Conservation (phyloP, 768 basidiomycete species). For the Agaricus blazei region DNA sequence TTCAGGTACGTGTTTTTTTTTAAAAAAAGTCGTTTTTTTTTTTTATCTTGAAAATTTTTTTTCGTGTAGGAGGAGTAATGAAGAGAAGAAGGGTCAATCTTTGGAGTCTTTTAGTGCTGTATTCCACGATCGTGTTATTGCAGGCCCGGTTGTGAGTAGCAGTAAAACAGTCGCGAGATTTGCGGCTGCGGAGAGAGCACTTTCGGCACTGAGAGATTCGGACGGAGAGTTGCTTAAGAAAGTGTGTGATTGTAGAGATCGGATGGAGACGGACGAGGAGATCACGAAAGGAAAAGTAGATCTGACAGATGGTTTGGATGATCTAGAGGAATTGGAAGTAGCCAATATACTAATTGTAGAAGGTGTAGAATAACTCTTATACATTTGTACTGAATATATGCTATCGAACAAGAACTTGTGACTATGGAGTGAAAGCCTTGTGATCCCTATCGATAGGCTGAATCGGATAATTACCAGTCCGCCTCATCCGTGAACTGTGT, state of each 20-base stretch:
- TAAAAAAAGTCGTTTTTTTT: no score
- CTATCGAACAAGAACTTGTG: no score
- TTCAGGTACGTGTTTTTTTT: slow-evolving; percentile 5
- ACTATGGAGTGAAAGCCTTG: no score
- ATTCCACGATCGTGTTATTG: slow-evolving; percentile 52
- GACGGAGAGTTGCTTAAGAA: slow-evolving; percentile 35
- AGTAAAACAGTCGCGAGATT: slow-evolving; percentile 63
- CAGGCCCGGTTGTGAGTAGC: slow-evolving; percentile 55
- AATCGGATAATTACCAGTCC: no score
- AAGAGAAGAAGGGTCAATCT: slow-evolving; percentile 12
- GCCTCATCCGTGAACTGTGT: no score
- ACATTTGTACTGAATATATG: neutral
- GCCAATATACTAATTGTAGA: slow-evolving; percentile 12
- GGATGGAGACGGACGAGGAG: slow-evolving; percentile 5
- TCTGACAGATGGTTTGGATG: neutral
- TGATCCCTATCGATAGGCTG: no score
- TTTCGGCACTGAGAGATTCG: slow-evolving; percentile 44
- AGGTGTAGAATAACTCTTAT: neutral
- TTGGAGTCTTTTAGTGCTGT: slow-evolving; percentile 48
- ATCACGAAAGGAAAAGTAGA: neutral
- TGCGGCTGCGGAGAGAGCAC: slow-evolving; percentile 59
- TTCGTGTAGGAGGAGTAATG: slow-evolving; percentile 18
- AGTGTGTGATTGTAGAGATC: slow-evolving; percentile 31
- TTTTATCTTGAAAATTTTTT: neutral
- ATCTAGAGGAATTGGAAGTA: slow-evolving; percentile 3